These are phyloP conservation scores for Stentor coeruleus DNA, from an alignment of 73 alveolate genomes.

Conservation along the genomic window DNA sequence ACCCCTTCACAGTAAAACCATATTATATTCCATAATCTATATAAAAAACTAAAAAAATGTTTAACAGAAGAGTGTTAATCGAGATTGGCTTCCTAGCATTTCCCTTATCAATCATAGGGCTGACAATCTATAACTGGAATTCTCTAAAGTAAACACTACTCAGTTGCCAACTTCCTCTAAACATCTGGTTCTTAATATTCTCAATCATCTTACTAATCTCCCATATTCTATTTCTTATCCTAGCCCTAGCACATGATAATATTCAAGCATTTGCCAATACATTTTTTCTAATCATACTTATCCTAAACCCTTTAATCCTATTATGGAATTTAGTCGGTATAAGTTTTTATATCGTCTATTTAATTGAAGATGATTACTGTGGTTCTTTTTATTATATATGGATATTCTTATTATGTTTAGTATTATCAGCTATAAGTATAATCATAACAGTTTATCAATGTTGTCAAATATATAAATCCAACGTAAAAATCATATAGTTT, in stretches of 20 bases:
- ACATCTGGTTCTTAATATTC: background rate
- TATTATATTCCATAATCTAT: too few relatives aligned
- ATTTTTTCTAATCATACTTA: background rate
- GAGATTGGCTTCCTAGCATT: constrained; percentile 42
- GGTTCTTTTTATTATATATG: background rate
- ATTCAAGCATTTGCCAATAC: background rate
- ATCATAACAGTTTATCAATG: background rate
- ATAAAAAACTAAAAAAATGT: too few relatives aligned
- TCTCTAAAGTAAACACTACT: background rate
- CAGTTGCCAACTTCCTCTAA: background rate
- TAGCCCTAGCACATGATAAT: background rate
- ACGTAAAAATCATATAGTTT: background rate
- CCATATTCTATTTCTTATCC: background rate
- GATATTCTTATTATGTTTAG: background rate
- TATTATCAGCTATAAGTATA: background rate
- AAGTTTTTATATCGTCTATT: background rate
- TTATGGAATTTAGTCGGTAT: background rate
- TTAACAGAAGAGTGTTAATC: constrained; percentile 46
- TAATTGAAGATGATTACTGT: background rate
- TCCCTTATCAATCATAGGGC: too few relatives aligned
- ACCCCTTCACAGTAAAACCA: too few relatives aligned
- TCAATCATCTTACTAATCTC: background rate
- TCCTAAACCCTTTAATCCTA: background rate
- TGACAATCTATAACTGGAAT: too few relatives aligned
- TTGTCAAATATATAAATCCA: background rate